Conservation (phyloP, 2,329 filamentous ascomycete genomes). For the Aureobasidium sp. region DNA sequence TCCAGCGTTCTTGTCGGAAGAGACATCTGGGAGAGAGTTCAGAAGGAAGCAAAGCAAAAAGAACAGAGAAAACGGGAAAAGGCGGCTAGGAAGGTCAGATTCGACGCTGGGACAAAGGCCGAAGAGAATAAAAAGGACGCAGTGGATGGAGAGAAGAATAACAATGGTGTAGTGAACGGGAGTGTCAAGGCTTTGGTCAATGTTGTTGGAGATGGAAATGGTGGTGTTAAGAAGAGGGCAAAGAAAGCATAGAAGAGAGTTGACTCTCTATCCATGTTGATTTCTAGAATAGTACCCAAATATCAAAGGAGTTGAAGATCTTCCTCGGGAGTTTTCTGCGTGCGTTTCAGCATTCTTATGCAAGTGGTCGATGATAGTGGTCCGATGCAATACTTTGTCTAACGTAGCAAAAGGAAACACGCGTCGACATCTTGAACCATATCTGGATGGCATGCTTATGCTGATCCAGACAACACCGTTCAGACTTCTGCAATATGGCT, state of each 20-base stretch:
- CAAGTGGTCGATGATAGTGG: too few species aligned
- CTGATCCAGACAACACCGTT: too few species aligned
- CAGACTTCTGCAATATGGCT: too few species aligned
- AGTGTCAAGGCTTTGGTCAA: neutral
- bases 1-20: constrained; percentile 56
- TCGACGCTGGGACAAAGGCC: neutral
- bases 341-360: neutral
- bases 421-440: neutral
- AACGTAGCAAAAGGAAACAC: neutral
- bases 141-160: neutral
- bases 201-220: neutral
- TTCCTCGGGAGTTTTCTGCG: neutral
- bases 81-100: neutral
- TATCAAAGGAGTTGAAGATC: neutral
- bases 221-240: neutral
- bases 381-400: neutral
- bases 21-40: constrained; percentile 49
- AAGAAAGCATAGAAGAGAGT: neutral
- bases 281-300: neutral
- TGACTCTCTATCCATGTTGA: neutral
- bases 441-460: too few species aligned
- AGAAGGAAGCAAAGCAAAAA: constrained; percentile 2
- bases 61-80: neutral
- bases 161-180: constrained; percentile 2
- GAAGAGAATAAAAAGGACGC: neutral